Percentiles rank a stretch among this genome's conserved stretches.
Conservation (phyloP, 2,329 filamentous ascomycete genomes). For the Coniochaeta sp. region DNA sequence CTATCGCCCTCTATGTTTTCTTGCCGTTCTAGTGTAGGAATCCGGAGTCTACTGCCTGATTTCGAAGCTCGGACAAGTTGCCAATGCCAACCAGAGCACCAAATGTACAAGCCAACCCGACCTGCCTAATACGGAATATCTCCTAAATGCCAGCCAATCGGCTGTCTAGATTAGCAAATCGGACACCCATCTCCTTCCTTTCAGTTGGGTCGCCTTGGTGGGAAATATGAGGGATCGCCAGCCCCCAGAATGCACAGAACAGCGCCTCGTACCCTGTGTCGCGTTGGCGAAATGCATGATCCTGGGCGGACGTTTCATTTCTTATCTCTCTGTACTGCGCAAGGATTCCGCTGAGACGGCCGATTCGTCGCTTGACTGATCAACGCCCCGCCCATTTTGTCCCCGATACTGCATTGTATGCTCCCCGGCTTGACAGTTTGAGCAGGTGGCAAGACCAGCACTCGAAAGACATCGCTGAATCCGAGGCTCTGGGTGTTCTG, state of each 20-base stretch:
- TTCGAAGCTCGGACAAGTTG: background rate
- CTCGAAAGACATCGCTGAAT: background rate
- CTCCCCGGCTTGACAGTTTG: background rate
- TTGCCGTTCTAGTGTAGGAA: background rate
- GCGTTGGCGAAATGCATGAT: background rate
- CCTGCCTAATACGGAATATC: conserved; percentile 15
- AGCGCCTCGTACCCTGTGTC: background rate
- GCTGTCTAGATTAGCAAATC: background rate
- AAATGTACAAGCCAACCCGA: conserved; percentile 6
- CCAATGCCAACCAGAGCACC: background rate
- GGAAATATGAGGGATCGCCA: background rate
- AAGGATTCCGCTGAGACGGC: background rate
- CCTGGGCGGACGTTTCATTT: background rate
- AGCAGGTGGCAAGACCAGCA: background rate
- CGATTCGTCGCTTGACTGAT: background rate
- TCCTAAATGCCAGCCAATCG: conserved; percentile 13
- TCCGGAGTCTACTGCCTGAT: background rate
- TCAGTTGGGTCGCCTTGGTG: background rate
- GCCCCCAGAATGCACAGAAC: background rate
- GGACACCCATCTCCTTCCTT: background rate
- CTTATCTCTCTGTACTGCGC: background rate
- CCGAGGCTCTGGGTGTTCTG: background rate
- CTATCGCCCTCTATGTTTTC: background rate
- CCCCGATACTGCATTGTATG: background rate
- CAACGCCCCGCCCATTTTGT: background rate